Base-by-base conservation (phyloP, 257 asterid species). In the Solanum chiquidenum region DNA sequence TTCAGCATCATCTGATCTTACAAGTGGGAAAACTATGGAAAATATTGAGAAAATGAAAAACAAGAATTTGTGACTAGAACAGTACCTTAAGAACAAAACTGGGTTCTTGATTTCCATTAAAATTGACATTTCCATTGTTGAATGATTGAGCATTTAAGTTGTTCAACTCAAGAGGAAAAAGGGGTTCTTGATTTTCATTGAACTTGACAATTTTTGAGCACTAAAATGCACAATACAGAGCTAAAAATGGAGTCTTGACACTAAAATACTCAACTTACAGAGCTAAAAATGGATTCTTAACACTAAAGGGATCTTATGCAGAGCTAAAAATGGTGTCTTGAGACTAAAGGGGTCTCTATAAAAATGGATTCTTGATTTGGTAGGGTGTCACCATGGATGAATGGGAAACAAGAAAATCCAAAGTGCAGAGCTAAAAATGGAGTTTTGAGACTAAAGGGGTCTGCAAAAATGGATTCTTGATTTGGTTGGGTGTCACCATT, bases 1-100 rank as follows among this genome's bases (percentile, higher is more conserved):
- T 86, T 95, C 98, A 3, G 91, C 92, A 89, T 97, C 98, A 40
- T 92, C 91, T 86, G 98, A 91, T 74, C 73, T 91, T 69, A 87
- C 95, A 85, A 23, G 77, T 13, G 92, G 91, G 29, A 91, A 86
- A 60, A 77, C 60, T 42, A 84, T 35, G 64, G 87, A 83, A 33
- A 92, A 34, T 55, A 90, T 64, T 31, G 91, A 83, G 23, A 88
- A 77, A 2, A 86, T 79, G 21, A 92, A 72, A 62, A 91, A 75
- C 46, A 88, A 68, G 38, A 92, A 80, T 5, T 38, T 75, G 58
- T 38, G 83, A 38, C 20, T 37, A 37, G 83, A 75, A 38, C 46
- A 21, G 83, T 75, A 76, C 83, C 58, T 76, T n/a, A 40, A 38
- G 35, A 40, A 20, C 31, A 82, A 82, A 29, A 82, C 1, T 82